These are phyloP conservation scores for Aspergillus asperescens DNA, from an alignment of 495 filamentous ascomycete species.

Conservation along the genomic window DNA sequence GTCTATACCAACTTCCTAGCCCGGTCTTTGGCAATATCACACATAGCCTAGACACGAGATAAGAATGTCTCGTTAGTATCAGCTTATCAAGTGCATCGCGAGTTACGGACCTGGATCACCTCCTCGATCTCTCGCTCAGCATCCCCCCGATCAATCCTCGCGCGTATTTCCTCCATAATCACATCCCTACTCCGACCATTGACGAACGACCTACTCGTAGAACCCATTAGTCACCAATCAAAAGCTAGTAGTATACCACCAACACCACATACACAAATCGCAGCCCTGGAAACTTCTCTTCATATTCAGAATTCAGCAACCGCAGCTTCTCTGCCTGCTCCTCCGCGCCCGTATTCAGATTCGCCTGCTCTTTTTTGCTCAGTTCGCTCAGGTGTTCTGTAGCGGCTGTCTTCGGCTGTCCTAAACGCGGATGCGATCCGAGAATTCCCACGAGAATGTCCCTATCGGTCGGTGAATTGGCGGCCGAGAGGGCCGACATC, in stretches of 20 bases:
- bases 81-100: background rate
- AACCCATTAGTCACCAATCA: background rate
- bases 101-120: conserved; percentile 61
- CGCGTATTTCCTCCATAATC: conserved; percentile 82
- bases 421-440: conserved; percentile 82
- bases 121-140: conserved; percentile 62
- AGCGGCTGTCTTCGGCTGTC: conserved; percentile 56
- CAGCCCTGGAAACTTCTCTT: conserved; percentile 73
- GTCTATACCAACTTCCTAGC: conserved; percentile 48
- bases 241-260: background rate
- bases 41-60: conserved; percentile 54
- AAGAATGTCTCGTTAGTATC: background rate
- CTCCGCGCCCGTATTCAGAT: conserved; percentile 53
- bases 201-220: conserved; percentile 66
- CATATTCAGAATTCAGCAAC: conserved; percentile 74
- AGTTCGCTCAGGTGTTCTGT: conserved; percentile 58
- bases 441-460: conserved; percentile 64
- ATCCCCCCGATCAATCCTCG: conserved; percentile 66
- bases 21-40: conserved; percentile 63
- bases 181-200: conserved; percentile 67
- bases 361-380: conserved; percentile 73
- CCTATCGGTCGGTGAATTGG: conserved; percentile 45
- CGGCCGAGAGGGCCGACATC: conserved; percentile 46
- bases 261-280: conserved; percentile 66
- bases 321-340: conserved; percentile 45